A percentile compares a stretch with the other conserved stretches of the same genome.
Evolutionary conservation across 106 monocot genomes (phyloP).

Genomic region (Acorus gramineus): DNA sequence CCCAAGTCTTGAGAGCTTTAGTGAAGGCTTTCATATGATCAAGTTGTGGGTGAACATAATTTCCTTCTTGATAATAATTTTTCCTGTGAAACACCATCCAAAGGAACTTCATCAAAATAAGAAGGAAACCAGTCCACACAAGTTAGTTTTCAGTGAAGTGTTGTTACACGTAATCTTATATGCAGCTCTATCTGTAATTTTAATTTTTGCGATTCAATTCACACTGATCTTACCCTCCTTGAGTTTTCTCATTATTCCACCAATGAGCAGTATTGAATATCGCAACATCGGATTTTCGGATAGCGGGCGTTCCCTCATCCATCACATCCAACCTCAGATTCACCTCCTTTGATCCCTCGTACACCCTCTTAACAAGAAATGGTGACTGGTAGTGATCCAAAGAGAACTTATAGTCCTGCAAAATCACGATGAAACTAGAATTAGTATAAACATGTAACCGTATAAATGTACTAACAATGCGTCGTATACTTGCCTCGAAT

Average conservation of each 20-base stretch:
- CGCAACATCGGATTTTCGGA: conserved; percentile 53
- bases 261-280: conserved; percentile 98
- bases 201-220: not conserved
- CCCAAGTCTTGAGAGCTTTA: conserved; percentile 80
- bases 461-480: too few relatives aligned
- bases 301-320: conserved; percentile 54
- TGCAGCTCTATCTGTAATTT: not conserved
- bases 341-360: conserved; percentile 34
- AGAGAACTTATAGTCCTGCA: conserved; percentile 70
- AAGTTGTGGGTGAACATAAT: conserved; percentile 61
- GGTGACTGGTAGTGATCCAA: conserved; percentile 73
- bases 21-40: conserved; percentile 66
- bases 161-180: not conserved
- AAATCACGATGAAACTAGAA: not conserved
- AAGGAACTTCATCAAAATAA: not conserved
- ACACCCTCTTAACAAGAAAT: conserved; percentile 67
- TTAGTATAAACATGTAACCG: too few relatives aligned
- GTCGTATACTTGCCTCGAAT: conserved; percentile 44
- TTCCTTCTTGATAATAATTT: conserved; percentile 88
- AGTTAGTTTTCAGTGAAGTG: not conserved
- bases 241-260: conserved; percentile 97
- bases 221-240: conserved; percentile 42
- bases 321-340: conserved; percentile 70
- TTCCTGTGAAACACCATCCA: conserved; percentile 29
- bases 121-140: not conserved